A percentile compares a stretch with the other conserved stretches of the same genome.
Conservation (phyloP, 2,329 filamentous ascomycete species). For the Scedosporium apiospermum region DNA sequence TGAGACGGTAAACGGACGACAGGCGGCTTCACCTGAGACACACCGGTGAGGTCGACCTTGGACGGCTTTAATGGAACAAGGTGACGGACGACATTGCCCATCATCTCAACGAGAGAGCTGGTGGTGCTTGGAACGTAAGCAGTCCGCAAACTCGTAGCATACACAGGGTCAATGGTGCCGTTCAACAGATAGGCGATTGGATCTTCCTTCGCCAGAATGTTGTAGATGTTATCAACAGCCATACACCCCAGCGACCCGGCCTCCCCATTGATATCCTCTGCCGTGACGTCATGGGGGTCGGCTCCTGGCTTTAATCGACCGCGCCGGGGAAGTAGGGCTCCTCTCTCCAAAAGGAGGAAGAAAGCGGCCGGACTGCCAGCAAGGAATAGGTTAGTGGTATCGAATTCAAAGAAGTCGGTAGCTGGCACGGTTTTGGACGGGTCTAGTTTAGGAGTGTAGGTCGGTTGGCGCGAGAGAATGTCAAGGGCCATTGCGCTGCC, state of each 20-base stretch:
- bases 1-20: conserved; percentile 47
- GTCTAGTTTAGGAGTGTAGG: conserved; percentile 46
- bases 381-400: conserved; percentile 82
- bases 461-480: conserved; percentile 83
- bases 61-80: conserved; percentile 38
- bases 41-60: background rate
- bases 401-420: conserved; percentile 71
- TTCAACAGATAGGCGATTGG: conserved; percentile 90
- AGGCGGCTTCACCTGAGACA: conserved; percentile 17
- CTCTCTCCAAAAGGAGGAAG: conserved; percentile 78
- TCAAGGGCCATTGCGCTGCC: conserved; percentile 94
- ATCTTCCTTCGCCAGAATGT: conserved; percentile 63
- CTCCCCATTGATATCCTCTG: conserved; percentile 60
- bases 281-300: conserved; percentile 49
- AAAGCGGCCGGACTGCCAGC: conserved; percentile 87
- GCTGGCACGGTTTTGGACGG: conserved; percentile 28
- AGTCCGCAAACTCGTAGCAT: conserved; percentile 65
- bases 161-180: conserved; percentile 73
- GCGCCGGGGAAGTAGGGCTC: conserved; percentile 61
- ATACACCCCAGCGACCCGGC: conserved; percentile 78
- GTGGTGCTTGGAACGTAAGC: conserved; percentile 70
- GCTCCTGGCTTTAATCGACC: conserved; percentile 68
- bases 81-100: conserved; percentile 53
- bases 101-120: conserved; percentile 53
- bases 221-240: conserved; percentile 93